Evolutionary conservation across 257 asterid species (phyloP).

Genomic region (Henckelia pumila): DNA sequence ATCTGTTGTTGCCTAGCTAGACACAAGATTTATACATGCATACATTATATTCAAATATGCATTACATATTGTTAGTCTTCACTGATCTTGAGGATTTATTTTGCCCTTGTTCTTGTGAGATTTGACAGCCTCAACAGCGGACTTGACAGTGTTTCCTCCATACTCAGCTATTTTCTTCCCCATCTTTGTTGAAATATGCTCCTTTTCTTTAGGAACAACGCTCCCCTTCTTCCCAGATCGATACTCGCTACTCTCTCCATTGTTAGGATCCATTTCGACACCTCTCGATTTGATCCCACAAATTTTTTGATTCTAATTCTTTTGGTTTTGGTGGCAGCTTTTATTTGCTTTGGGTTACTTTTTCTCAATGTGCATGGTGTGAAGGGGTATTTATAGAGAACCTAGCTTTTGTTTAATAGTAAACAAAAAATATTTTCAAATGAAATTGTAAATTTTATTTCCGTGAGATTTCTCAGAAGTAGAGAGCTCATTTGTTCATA

Average conservation of each 20-base stretch:
- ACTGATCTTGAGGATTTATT: conserved; percentile 17
- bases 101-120: conserved; percentile 24
- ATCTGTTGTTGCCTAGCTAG: no score
- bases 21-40: no score
- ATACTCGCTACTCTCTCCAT: conserved; percentile 5
- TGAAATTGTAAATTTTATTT: background rate
- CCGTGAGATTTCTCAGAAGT: background rate
- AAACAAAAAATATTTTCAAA: no score
- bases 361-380: background rate
- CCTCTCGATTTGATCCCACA: background rate
- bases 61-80: no score
- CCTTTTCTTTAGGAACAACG: conserved; percentile 21
- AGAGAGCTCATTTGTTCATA: background rate
- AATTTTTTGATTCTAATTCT: no score
- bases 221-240: conserved; percentile 8
- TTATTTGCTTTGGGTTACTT: background rate
- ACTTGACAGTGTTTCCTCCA: conserved; percentile 5
- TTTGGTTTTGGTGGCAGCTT: background rate
- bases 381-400: background rate
- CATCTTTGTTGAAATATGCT: conserved; percentile 28
- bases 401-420: no score
- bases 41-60: no score
- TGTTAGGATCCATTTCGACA: conserved; percentile 14
- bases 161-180: conserved; percentile 18
- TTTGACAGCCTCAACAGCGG: conserved; percentile 22